Base-by-base conservation (phyloP, 257 asterid genomes). In the Solanum medicagineum region DNA sequence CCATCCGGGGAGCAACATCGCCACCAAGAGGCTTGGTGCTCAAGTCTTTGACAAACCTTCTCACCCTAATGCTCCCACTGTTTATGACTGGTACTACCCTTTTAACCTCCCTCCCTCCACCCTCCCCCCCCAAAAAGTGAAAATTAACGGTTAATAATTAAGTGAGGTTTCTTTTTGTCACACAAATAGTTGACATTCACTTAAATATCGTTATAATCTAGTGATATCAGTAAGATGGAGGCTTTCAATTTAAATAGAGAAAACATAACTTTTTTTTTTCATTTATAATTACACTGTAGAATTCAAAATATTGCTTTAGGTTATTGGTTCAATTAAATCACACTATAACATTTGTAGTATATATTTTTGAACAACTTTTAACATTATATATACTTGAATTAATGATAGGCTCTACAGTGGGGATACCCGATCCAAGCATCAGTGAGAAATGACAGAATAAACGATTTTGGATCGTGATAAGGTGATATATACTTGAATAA, bases 1-100 rank as follows among this genome's bases (percentile, higher is more conserved):
- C 92, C 86, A 95, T 85, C 99, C 99, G 1, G 99, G 99, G 26
- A 97, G 99, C 88, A 95, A 97, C 86, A 88, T 84, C 40, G 98
- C 98, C 36, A 94, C 99, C 85, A 95, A 83, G 92, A 79, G 49
- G 36, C 53, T 95, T 49, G 99, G 99, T 14, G 87, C 98, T 13
- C 90, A 92, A 24, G 88, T 91, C 86, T 97, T 95, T 62, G 99
- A 97, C 87, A 93, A 91, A 87, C 97, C 99, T 2, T 91, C 77
- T 73, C 62, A 90, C 60, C 93, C 99, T 3, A 94, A 97, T 89
- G 87, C 99, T 59, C 99, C 99, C 2, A 92, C 97, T 59, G 97
- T 95, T 84, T 97, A 97, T 80, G 99, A 97, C 93, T 97, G 99
- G 99, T 96, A 19, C 10, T n/a, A 2, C 5, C 19, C 59, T n/a